Base-by-base conservation (phyloP, 495 filamentous ascomycete genomes). In the Annulohypoxylon moriforme region DNA sequence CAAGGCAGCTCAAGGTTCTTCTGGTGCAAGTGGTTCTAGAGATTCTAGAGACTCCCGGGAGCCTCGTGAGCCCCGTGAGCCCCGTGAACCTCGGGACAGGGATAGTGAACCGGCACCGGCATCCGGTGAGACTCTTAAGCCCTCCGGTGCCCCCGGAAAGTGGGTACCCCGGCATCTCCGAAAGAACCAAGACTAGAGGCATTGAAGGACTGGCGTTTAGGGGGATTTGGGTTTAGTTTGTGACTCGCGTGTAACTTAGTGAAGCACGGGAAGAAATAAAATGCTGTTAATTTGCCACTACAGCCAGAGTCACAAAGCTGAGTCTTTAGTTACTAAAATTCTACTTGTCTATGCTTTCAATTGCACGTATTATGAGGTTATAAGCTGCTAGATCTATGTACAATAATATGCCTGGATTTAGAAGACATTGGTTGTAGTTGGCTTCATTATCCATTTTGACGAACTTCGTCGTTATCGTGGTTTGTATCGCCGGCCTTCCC, bases 71-170 rank as follows among this genome's bases (percentile, higher is more conserved):
- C 3, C 34, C 13, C 34, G 34, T 10, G 36, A n/a, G 11, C 14
- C 36, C 14, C 11, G 36, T 4, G 61, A n/a, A 14, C 22, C 62
- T 14, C 59, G 55, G 24, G 62, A 75, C 13, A 68, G 75, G 77
- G 42, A 73, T n/a, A 65, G 74, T 6, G 75, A 79, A 11, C 40
- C 59, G 10, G 34, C 46, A 36, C 53, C 61, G 42, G 56, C 76
- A 31, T 56, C 75, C 40, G 56, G 42, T 22, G 83, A 83, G 76
- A 44, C 79, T 10, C 69, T 83, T 40, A 83, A 80, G 75, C 70
- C 83, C 18, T 81, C 80, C 29, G 81, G 83, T 14, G 78, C 67
- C 9, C 69, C 82, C 16, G 83, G 83, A 58, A 85, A 85, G 67
- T 85, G 75, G 60, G 83, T 85, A 52, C 82, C 83, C 55, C 68